Conservation (phyloP, 768 basidiomycete genomes). For the Exsudoporus frostii region DNA sequence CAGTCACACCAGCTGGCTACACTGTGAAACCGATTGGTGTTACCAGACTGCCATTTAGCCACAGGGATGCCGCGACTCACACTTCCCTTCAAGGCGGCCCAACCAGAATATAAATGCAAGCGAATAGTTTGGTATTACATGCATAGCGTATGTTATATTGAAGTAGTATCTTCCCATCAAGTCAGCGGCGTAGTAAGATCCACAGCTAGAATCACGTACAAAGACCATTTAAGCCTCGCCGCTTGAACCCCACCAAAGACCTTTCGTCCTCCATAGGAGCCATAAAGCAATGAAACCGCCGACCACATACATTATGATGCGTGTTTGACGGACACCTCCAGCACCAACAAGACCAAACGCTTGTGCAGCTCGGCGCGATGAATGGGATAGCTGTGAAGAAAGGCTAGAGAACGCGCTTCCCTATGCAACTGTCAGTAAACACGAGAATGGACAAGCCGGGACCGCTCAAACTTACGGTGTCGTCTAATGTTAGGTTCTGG, state of each 20-base stretch:
- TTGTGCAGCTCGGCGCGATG: conserved; percentile 65
- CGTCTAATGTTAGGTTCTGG: conserved; percentile 76
- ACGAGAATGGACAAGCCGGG: background rate
- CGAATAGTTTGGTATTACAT: conserved; percentile 6
- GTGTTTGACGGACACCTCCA: conserved; percentile 65
- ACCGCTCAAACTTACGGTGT: conserved; percentile 51
- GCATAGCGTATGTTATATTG: background rate
- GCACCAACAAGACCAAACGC: conserved; percentile 65
- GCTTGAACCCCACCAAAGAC: conserved; percentile 43
- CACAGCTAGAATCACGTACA: conserved; percentile 13
- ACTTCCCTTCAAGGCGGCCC: background rate
- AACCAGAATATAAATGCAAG: background rate
- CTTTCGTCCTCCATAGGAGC: conserved; percentile 49
- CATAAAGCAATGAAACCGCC: conserved; percentile 53
- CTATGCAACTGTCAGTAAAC: conserved; percentile 32
- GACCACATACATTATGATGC: conserved; percentile 62
- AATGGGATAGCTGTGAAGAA: conserved; percentile 57
- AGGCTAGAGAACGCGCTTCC: conserved; percentile 67
- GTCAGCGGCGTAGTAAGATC: background rate
- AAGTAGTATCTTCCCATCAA: background rate
- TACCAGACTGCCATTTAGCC: background rate
- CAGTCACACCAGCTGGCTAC: too few species aligned
- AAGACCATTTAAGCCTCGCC: conserved; percentile 12
- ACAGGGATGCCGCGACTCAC: background rate
- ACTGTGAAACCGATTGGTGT: background rate